Evolutionary conservation across 2,329 filamentous ascomycete genomes (phyloP).

Genomic region (Fusarium tupiense): DNA sequence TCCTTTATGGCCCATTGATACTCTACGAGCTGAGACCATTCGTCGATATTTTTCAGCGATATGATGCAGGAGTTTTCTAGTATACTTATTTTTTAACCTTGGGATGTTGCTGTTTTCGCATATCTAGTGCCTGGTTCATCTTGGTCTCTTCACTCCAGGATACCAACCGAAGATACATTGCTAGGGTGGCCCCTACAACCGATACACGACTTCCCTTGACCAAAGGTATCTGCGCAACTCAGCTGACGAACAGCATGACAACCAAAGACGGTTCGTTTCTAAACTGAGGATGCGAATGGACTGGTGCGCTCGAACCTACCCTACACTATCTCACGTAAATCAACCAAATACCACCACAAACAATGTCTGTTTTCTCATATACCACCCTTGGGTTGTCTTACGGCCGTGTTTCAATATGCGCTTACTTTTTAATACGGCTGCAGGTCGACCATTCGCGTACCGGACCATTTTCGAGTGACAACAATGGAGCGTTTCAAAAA

Average conservation of each 20-base stretch:
- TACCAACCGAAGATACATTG: neutral
- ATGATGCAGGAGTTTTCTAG: neutral
- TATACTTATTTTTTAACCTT: neutral
- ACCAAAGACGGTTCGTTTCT: too few relatives aligned
- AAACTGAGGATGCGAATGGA: neutral
- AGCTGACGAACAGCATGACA: neutral
- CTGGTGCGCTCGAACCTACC: neutral
- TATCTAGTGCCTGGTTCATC: neutral
- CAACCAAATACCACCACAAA: neutral
- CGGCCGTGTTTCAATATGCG: slow-evolving; percentile 25
- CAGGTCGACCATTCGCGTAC: neutral
- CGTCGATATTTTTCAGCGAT: neutral
- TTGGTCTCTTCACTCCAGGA: neutral
- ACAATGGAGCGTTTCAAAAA: neutral
- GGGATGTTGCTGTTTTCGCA: neutral
- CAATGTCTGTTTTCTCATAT: neutral
- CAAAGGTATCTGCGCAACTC: neutral
- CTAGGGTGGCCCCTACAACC: neutral
- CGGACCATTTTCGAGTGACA: neutral
- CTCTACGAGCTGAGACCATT: neutral
- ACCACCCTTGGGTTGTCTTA: neutral
- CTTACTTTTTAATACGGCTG: neutral
- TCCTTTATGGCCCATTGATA: slow-evolving; percentile 27
- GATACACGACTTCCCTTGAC: neutral
- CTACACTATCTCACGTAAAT: neutral